These are phyloP conservation scores for Suillus americanus DNA, from an alignment of 768 basidiomycete genomes.

Conservation along the genomic window DNA sequence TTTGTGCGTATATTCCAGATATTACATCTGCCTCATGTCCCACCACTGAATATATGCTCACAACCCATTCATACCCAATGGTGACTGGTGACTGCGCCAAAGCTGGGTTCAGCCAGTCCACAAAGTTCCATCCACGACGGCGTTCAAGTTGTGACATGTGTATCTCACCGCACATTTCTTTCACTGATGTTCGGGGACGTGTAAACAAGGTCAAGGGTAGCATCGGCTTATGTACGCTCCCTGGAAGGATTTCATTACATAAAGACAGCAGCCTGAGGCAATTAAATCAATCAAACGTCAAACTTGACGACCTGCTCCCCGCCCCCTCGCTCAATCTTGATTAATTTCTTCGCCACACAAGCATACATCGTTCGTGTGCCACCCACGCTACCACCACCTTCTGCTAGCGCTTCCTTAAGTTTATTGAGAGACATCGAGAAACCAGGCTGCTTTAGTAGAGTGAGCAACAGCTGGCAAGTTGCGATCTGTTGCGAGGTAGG, in stretches of 20 bases:
- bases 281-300: conserved; percentile 47
- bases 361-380: conserved; percentile 67
- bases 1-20: no score
- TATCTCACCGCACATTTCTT: no score
- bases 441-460: conserved; percentile 55
- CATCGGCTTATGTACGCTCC: background rate
- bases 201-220: background rate
- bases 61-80: no score
- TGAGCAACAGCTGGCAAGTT: conserved; percentile 64
- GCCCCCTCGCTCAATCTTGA: conserved; percentile 74
- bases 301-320: conserved; percentile 78
- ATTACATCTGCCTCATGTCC: no score
- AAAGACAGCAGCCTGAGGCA: background rate
- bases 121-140: background rate
- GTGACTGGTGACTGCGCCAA: background rate
- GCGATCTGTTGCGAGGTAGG: conserved; percentile 70
- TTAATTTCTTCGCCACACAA: conserved; percentile 75
- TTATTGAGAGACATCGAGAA: conserved; percentile 61
- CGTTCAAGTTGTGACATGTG: background rate
- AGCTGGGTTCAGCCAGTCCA: background rate
- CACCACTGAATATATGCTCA: no score
- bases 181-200: background rate
- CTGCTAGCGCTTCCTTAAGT: conserved; percentile 56
- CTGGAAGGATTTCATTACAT: background rate
- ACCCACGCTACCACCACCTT: conserved; percentile 42